Percentiles rank a stretch among this genome's conserved stretches.
Conservation (phyloP, 1,139 yeast genomes). For the Sugiyamaella pinicola region DNA sequence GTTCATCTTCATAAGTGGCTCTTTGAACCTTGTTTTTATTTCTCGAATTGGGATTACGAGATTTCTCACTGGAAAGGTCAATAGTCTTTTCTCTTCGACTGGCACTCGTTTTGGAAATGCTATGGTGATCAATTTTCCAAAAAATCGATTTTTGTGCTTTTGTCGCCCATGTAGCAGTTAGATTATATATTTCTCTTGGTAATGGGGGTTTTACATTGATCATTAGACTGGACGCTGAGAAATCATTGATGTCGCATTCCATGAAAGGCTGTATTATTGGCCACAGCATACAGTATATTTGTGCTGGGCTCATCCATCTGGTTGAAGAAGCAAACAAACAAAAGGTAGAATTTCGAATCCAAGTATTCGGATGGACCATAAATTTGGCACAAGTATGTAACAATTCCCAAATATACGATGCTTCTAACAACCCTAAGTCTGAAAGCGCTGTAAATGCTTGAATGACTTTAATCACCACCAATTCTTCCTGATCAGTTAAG, state of each 20-base stretch:
- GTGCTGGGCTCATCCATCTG: slow-evolving; percentile 68
- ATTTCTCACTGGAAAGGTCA: slow-evolving; percentile 7
- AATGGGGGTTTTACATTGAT: slow-evolving; percentile 69
- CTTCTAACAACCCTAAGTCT: slow-evolving; percentile 56
- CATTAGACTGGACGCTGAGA: slow-evolving; percentile 64
- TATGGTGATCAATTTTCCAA: slow-evolving; percentile 61
- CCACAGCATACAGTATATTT: slow-evolving; percentile 75
- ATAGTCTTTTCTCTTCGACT: slow-evolving; percentile 39
- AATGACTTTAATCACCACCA: slow-evolving; percentile 75
- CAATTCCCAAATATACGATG: slow-evolving; percentile 54
- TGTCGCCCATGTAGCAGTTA: slow-evolving; percentile 72
- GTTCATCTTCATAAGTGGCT: slow-evolving; percentile 59
- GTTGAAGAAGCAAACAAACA: slow-evolving; percentile 64
- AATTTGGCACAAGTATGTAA: slow-evolving; percentile 53
- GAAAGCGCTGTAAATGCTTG: slow-evolving; percentile 62
- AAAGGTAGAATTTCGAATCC: slow-evolving; percentile 76
- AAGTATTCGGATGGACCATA: slow-evolving; percentile 80
- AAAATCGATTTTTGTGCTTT: slow-evolving; percentile 69
- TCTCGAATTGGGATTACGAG: slow-evolving; percentile 1
- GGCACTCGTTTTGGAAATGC: slow-evolving; percentile 18
- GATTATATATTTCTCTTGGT: slow-evolving; percentile 64
- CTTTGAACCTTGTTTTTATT: neutral
- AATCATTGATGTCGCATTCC: slow-evolving; percentile 70
- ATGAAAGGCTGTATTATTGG: slow-evolving; percentile 81
- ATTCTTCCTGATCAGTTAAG: slow-evolving; percentile 77